These are phyloP conservation scores for Harringtonia aguacate DNA, from an alignment of 2,329 filamentous ascomycete species.

Conservation along the genomic window DNA sequence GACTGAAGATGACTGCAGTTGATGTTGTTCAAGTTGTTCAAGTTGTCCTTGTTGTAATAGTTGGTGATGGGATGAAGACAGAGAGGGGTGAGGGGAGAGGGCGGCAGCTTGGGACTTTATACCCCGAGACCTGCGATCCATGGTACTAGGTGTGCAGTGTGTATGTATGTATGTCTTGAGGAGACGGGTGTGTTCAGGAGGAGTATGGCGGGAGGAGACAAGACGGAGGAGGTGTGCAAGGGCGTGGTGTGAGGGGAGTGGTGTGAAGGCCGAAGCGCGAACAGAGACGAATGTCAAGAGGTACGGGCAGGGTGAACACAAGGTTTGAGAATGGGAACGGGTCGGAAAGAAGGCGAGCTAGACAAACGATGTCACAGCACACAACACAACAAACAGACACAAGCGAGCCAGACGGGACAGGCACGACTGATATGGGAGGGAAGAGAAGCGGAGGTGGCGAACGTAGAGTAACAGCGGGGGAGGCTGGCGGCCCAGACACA, in stretches of 20 bases:
- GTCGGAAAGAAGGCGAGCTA: neutral
- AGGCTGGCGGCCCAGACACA: too few species aligned
- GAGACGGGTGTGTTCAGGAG: neutral
- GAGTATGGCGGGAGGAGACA: neutral
- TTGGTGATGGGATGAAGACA: neutral
- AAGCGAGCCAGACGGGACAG: neutral
- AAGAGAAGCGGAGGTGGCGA: too few species aligned
- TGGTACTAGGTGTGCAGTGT: neutral
- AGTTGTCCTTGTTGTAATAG: too few species aligned
- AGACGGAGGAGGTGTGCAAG: neutral
- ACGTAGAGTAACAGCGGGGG: too few species aligned
- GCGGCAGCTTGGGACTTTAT: slow-evolving; percentile 9
- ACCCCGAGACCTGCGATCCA: slow-evolving; percentile 3
- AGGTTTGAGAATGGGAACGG: neutral
- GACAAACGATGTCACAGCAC: neutral
- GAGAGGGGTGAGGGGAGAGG: neutral
- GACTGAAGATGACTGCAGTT: too few species aligned
- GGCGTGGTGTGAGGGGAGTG: neutral
- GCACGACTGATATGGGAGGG: neutral
- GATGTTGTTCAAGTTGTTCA: neutral
- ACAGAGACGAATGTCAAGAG: neutral
- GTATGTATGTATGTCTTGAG: neutral
- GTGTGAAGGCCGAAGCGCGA: neutral
- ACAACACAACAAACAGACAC: slow-evolving; percentile 1
- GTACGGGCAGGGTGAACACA: neutral